A percentile compares a stretch with the other conserved stretches of the same genome.
Conservation (phyloP, 1,284 basidiomycete genomes). For the Cutaneotrichosporon mucoides region DNA sequence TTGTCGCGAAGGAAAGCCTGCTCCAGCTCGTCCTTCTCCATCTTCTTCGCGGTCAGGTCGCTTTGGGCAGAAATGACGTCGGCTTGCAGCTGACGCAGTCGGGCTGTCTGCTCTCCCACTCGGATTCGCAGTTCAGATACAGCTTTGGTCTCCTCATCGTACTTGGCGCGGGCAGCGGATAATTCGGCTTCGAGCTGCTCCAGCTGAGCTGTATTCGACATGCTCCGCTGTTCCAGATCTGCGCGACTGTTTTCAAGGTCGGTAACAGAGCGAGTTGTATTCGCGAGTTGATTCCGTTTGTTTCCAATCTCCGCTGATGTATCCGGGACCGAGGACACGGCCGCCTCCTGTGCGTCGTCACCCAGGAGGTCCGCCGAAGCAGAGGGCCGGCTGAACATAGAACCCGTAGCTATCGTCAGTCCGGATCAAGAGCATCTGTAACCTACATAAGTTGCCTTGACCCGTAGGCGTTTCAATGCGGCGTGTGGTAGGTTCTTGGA, state of each 20-base stretch:
- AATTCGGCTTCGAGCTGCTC: conserved; percentile 49
- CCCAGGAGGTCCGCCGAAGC: conserved; percentile 36
- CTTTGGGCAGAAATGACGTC: conserved; percentile 88
- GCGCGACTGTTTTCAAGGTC: conserved; percentile 39
- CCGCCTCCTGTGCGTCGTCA: conserved; percentile 31
- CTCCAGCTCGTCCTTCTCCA: conserved; percentile 91
- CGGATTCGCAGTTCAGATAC: conserved; percentile 71
- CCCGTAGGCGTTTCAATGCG: background rate
- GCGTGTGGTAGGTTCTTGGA: background rate
- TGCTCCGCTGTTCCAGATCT: conserved; percentile 43
- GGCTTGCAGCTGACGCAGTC: conserved; percentile 70
- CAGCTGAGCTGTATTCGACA: conserved; percentile 62
- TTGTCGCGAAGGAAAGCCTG: conserved; percentile 84
- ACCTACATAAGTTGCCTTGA: background rate
- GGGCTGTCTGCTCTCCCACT: conserved; percentile 64
- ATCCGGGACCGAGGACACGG: conserved; percentile 42
- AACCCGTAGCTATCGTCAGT: too few species aligned
- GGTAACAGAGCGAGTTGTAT: conserved; percentile 58
- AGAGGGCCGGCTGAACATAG: too few species aligned
- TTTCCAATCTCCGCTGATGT: conserved; percentile 71
- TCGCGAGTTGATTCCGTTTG: conserved; percentile 72
- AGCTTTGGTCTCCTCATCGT: conserved; percentile 76
- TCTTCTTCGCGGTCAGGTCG: conserved; percentile 79
- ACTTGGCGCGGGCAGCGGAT: conserved; percentile 57
- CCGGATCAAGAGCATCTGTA: too few species aligned